These are phyloP conservation scores for Solanum sejunctum DNA, from an alignment of 257 asterid genomes.

Conservation along the genomic window DNA sequence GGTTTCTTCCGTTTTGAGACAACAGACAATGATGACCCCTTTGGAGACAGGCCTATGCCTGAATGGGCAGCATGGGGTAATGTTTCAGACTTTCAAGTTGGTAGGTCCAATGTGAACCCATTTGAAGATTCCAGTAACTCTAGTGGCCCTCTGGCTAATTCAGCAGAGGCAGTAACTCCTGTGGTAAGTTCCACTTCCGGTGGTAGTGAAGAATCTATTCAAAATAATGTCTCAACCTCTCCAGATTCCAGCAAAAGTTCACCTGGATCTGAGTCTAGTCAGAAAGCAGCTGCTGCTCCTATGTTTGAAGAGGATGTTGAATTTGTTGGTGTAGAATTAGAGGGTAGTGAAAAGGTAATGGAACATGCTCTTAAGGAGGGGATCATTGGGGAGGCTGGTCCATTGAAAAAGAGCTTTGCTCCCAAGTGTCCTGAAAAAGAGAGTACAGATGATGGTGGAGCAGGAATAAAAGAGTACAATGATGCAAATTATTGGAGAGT, in stretches of 20 bases:
- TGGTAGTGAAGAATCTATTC: constrained; percentile 17
- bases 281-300: constrained; percentile 34
- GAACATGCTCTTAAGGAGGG: constrained; percentile 92
- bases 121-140: constrained; percentile 36
- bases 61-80: constrained; percentile 95
- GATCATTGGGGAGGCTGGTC: constrained; percentile 88
- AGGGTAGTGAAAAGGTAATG: constrained; percentile 69
- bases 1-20: constrained; percentile 61
- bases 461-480: constrained; percentile 57
- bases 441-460: constrained; percentile 37
- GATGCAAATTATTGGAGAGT: constrained; percentile 95
- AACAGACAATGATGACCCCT: constrained; percentile 55
- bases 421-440: constrained; percentile 46
- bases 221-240: constrained; percentile 30
- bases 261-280: constrained; percentile 22
- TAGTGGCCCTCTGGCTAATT: constrained; percentile 6
- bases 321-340: constrained; percentile 87
- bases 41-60: constrained; percentile 80
- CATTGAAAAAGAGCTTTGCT: constrained; percentile 35
- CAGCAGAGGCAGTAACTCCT: constrained; percentile 9
- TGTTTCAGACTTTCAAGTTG: constrained; percentile 41
- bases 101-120: constrained; percentile 60
- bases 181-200: constrained; percentile 18
- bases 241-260: constrained; percentile 23
- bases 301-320: constrained; percentile 95